Percentiles rank a stretch among this genome's conserved stretches.
Evolutionary conservation across 352 stramenopile species (phyloP).

Genomic region (Globisporangium acanthophoron): DNA sequence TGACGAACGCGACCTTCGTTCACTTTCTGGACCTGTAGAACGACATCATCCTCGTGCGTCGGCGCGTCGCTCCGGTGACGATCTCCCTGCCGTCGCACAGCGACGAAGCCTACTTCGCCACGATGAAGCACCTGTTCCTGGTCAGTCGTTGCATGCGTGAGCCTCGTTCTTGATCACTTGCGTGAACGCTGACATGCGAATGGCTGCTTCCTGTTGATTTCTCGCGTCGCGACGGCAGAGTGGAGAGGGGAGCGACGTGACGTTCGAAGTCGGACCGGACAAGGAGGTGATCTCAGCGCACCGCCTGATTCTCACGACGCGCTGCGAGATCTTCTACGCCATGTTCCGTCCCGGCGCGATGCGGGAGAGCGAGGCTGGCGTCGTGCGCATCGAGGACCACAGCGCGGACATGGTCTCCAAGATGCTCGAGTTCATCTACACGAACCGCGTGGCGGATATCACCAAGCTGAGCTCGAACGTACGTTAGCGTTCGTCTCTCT

Average conservation of each 20-base stretch:
- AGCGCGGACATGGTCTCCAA: constrained; percentile 80
- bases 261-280: constrained; percentile 62
- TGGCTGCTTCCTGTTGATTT: background rate
- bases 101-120: constrained; percentile 71
- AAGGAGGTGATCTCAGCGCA: constrained; percentile 60
- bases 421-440: constrained; percentile 93
- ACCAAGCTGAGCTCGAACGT: constrained; percentile 67
- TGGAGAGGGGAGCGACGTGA: constrained; percentile 60
- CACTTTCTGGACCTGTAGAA: constrained; percentile 31
- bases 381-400: constrained; percentile 82
- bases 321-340: constrained; percentile 87
- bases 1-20: constrained; percentile 1
- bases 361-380: constrained; percentile 73
- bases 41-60: constrained; percentile 80
- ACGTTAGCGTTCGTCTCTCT: constrained; percentile 10
- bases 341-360: constrained; percentile 87
- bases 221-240: constrained; percentile 21
- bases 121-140: constrained; percentile 69
- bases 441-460: constrained; percentile 82
- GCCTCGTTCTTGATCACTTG: background rate
- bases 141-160: constrained; percentile 17
- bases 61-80: constrained; percentile 30
- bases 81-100: constrained; percentile 43
- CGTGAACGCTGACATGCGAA: background rate
- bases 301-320: constrained; percentile 68